Evolutionary conservation across 306 rosid genomes (phyloP).

Genomic region (Gastrolobium bilobum): DNA sequence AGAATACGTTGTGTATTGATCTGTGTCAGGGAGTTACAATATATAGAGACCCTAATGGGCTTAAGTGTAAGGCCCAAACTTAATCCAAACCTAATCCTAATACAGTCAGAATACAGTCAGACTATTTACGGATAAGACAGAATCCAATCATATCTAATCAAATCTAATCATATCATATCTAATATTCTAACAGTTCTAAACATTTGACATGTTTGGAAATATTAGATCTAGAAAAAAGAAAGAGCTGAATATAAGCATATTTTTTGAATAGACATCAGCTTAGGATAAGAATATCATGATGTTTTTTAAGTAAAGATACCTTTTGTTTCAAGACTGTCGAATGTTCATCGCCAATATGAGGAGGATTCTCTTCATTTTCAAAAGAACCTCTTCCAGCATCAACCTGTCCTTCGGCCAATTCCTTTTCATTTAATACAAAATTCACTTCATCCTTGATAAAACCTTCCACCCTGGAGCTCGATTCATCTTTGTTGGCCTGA

Average conservation of each 20-base stretch:
- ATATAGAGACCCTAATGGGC: no score
- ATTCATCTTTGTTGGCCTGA: constrained; percentile 37
- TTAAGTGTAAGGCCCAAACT: no score
- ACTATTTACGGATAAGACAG: no score
- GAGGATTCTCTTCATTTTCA: constrained; percentile 45
- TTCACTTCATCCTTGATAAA: constrained; percentile 43
- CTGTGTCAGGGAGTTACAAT: no score
- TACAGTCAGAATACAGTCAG: no score
- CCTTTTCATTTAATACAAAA: constrained; percentile 42
- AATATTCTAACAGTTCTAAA: no score
- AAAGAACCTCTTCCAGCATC: constrained; percentile 43
- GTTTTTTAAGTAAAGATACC: constrained; percentile 30
- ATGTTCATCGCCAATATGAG: constrained; percentile 39
- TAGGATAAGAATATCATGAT: constrained; percentile 42
- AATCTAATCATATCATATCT: no score
- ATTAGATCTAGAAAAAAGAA: constrained; percentile 19
- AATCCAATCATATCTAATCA: no score
- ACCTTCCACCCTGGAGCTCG: constrained; percentile 51
- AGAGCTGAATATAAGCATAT: constrained; percentile 21
- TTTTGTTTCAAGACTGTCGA: constrained; percentile 43
- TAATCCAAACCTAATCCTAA: no score
- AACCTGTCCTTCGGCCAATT: constrained; percentile 20
- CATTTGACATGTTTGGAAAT: constrained; percentile 41
- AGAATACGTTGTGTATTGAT: no score
- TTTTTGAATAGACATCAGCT: constrained; percentile 3